Conservation (phyloP, 2,329 filamentous ascomycete genomes). For the Colletotrichum zoysiae region DNA sequence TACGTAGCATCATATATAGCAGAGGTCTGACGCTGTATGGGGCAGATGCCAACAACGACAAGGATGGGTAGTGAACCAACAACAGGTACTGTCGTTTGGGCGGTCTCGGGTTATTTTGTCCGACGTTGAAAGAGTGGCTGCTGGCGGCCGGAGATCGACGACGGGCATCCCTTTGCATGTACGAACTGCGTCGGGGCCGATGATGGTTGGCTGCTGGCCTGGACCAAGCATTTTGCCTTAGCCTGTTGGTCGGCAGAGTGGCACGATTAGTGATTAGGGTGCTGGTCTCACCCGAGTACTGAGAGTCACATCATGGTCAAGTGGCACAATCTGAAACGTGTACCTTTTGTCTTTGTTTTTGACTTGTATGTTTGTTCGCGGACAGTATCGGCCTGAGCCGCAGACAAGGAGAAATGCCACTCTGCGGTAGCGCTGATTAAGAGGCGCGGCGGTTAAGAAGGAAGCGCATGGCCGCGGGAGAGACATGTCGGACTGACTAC, state of each 20-base stretch:
- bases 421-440: constrained; percentile 6
- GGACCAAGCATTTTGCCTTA: constrained; percentile 36
- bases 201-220: constrained; percentile 16
- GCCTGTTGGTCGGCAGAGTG: background rate
- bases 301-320: constrained; percentile 26
- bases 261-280: constrained; percentile 25
- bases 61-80: background rate
- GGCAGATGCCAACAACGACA: background rate
- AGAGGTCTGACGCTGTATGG: background rate
- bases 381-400: constrained; percentile 21
- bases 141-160: constrained; percentile 32
- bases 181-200: constrained; percentile 33
- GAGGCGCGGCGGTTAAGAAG: constrained; percentile 4
- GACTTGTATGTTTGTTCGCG: background rate
- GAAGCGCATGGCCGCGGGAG: constrained; percentile 9
- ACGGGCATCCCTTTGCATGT: constrained; percentile 40
- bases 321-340: constrained; percentile 40
- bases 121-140: constrained; percentile 36
- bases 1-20: background rate
- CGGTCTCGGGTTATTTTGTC: constrained; percentile 34
- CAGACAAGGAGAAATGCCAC: constrained; percentile 12
- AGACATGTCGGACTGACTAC: constrained; percentile 12
- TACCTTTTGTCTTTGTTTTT: background rate
- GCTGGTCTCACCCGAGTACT: constrained; percentile 31
- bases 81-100: background rate